Evolutionary conservation across 257 asterid genomes (phyloP).

Genomic region (Primulina huaijiensis): DNA sequence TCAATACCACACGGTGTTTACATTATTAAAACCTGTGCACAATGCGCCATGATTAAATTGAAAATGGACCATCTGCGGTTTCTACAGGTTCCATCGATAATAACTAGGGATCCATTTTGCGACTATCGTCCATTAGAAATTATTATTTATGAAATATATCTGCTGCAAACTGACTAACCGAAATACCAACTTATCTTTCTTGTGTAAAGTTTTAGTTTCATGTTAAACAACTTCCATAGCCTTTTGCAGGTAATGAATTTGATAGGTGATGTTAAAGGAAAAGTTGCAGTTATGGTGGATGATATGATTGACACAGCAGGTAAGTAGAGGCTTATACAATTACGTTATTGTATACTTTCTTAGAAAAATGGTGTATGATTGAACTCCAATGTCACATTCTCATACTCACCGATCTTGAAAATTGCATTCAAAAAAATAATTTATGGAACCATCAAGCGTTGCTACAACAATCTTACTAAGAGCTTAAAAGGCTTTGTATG

Average conservation of each 20-base stretch:
- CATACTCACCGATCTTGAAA: background rate
- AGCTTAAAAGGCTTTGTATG: background rate
- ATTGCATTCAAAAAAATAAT: slow-evolving; percentile 14
- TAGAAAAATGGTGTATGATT: background rate
- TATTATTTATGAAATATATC: too few relatives aligned
- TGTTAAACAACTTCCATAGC: background rate
- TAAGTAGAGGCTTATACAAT: slow-evolving; percentile 27
- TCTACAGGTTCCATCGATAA: background rate
- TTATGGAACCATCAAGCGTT: slow-evolving; percentile 6
- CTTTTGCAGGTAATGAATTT: slow-evolving; percentile 77
- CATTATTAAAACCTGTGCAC: background rate
- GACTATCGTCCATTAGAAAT: background rate
- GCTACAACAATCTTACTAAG: slow-evolving; percentile 13
- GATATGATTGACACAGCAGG: slow-evolving; percentile 99
- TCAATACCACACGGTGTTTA: background rate
- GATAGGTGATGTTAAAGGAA: slow-evolving; percentile 92
- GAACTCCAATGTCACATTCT: background rate
- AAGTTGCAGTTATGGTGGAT: slow-evolving; percentile 95
- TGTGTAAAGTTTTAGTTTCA: background rate
- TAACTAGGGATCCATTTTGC: background rate
- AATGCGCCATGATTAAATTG: background rate
- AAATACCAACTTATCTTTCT: too few relatives aligned
- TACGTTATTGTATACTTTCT: background rate
- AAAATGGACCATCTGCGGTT: background rate
- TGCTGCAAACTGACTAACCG: background rate